A percentile compares a stretch with the other conserved stretches of the same genome.
These are phyloP conservation scores for Nakazawaea ishiwadae DNA, from an alignment of 805 yeast species.

Conservation along the genomic window DNA sequence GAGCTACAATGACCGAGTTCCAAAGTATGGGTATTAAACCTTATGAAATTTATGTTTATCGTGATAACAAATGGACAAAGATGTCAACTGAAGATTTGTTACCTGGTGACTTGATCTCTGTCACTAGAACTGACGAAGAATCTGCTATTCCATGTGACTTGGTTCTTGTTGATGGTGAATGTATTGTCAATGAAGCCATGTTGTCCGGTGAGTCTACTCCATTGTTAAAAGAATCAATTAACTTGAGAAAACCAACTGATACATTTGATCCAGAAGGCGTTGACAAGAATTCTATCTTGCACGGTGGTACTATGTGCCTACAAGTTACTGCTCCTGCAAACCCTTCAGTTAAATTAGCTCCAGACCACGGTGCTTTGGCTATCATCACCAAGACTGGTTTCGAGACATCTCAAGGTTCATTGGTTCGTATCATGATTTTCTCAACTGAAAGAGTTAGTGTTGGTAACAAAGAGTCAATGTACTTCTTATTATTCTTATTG, in stretches of 20 bases:
- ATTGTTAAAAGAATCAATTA: slow-evolving; percentile 84
- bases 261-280: slow-evolving; percentile 68
- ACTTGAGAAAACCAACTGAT: slow-evolving; percentile 73
- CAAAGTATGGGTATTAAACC: slow-evolving; percentile 97
- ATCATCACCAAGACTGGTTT: slow-evolving; percentile 93
- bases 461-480: slow-evolving; percentile 90
- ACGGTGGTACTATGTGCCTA: slow-evolving; percentile 94
- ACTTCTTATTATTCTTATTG: slow-evolving; percentile 84
- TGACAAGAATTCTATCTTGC: slow-evolving; percentile 84
- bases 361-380: slow-evolving; percentile 91
- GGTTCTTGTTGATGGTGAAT: slow-evolving; percentile 80
- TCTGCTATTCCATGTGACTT: slow-evolving; percentile 93
- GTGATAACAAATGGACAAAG: slow-evolving; percentile 67
- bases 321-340: slow-evolving; percentile 76
- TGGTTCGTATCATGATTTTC: slow-evolving; percentile 96
- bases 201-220: slow-evolving; percentile 98
- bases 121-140: slow-evolving; percentile 85
- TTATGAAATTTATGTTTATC: slow-evolving; percentile 65
- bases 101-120: slow-evolving; percentile 89
- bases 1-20: slow-evolving; percentile 90
- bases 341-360: slow-evolving; percentile 56
- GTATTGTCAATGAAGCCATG: slow-evolving; percentile 98
- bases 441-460: slow-evolving; percentile 95
- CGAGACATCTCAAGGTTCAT: slow-evolving; percentile 95
- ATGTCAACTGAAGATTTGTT: slow-evolving; percentile 69